Evolutionary conservation across 805 yeast species (phyloP), one percentile per base, ranked within the genome.

Genomic region (Metschnikowia picachoensis): DNA sequence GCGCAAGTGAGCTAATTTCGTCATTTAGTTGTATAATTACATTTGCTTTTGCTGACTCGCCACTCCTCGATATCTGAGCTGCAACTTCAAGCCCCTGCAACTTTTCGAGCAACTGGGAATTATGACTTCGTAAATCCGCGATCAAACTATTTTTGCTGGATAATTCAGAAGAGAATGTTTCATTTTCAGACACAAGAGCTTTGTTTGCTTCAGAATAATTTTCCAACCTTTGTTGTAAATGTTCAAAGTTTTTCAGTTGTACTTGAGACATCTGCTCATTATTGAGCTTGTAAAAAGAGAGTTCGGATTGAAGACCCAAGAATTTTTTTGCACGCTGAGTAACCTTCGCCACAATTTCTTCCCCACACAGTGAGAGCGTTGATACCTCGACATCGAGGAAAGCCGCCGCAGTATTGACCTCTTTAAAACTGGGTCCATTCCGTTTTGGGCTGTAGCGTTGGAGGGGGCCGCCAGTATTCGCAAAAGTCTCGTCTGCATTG

Each of bases 251-350:
- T 41, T 56, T 59, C 16, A 50, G 56, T 41, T 62, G 62, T 11
- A 66, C 54, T 44, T 60, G 68, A 11, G 51, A 48, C 4, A 55
- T 36, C 44, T 62, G 72, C 46, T 72, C 76, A 36, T 61, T 62
- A 48, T 69, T 69, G 15, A 71, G 55, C 49, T 64, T 64, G 27
- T 61, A 47, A 35, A 65, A 66, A 0, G 67, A 59, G n/a, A 58
- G 50, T 44, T 67, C 68, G 1, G 70, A 61, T 29, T 55, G 52
- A 3, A 67, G 43, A 6, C 65, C 67, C 37, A 64, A 64, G 42
- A 47, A 58, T 30, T 63, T 65, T 11, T 57, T 45, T 0, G 72
- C 59, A 35, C 65, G 63, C 13, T 53, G 54, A 2, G 58, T 50
- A 12, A 70, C 38, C 6, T 50, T 53, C 3, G 58, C 52, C 1